A percentile compares a stretch with the other conserved stretches of the same genome.
Conservation (phyloP, 2,329 filamentous ascomycete species). For the Alternaria sp. region DNA sequence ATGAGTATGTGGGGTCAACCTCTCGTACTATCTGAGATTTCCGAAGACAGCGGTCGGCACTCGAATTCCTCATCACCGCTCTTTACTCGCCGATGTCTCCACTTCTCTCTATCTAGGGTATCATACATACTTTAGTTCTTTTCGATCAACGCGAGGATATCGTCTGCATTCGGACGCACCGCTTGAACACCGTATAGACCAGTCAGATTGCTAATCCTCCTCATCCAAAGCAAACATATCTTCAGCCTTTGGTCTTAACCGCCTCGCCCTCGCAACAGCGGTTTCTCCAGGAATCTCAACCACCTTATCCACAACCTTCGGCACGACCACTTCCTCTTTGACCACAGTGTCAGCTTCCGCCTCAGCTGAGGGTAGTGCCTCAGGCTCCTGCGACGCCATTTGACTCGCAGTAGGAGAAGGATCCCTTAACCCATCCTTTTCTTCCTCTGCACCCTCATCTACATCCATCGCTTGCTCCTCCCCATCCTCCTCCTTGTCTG, state of each 20-base stretch:
- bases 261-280: conserved; percentile 43
- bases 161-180: too few relatives aligned
- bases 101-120: conserved; percentile 6
- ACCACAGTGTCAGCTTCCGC: neutral
- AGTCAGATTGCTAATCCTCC: neutral
- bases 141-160: too few relatives aligned
- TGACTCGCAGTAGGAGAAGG: neutral
- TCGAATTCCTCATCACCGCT: neutral
- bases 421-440: too few relatives aligned
- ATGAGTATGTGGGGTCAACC: too few relatives aligned
- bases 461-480: conserved; percentile 27
- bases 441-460: too few relatives aligned
- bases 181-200: too few relatives aligned
- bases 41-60: neutral
- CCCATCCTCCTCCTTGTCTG: conserved; percentile 22
- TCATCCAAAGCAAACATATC: conserved; percentile 50
- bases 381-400: neutral
- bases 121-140: neutral
- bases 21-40: neutral
- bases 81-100: neutral
- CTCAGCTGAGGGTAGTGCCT: too few relatives aligned
- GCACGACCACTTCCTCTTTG: neutral
- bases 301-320: too few relatives aligned
- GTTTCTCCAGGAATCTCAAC: conserved; percentile 39
- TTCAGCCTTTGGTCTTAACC: conserved; percentile 45